Conservation (phyloP, 2,329 filamentous ascomycete genomes). For the Xylariaceae sp. region DNA sequence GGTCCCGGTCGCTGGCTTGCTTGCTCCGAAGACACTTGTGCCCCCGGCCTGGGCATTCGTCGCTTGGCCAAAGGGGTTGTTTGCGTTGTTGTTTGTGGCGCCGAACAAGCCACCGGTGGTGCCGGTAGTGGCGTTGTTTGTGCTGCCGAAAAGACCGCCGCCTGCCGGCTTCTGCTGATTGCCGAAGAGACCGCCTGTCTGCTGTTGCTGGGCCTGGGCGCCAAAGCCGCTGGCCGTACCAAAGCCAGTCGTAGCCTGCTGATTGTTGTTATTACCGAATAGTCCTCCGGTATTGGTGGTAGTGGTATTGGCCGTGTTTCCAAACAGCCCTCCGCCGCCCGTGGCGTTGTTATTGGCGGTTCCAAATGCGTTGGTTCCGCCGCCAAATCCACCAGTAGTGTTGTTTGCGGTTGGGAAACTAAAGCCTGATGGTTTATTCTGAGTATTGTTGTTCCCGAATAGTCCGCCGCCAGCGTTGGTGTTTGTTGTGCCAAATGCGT, state of each 20-base stretch:
- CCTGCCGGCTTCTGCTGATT: conserved; percentile 33
- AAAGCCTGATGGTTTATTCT: conserved; percentile 20
- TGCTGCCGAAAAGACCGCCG: conserved; percentile 37
- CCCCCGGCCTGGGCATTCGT: conserved; percentile 21
- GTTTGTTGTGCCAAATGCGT: conserved; percentile 44
- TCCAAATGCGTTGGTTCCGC: conserved; percentile 28
- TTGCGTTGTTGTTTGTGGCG: conserved; percentile 26
- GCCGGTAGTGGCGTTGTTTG: conserved; percentile 22
- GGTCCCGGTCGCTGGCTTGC: conserved; percentile 30
- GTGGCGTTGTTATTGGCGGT: conserved; percentile 23
- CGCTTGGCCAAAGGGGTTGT: conserved; percentile 27
- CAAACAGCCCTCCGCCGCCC: conserved; percentile 32
- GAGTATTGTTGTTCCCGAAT: conserved; percentile 32
- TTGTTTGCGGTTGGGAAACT: conserved; percentile 19
- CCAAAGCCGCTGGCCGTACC: conserved; percentile 29
- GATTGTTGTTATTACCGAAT: conserved; percentile 28
- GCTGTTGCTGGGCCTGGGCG: conserved; percentile 32
- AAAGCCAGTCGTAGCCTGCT: conserved; percentile 30
- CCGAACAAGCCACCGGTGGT: conserved; percentile 40
- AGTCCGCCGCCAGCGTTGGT: conserved; percentile 32
- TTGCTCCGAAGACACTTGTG: conserved; percentile 43
- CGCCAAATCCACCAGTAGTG: conserved; percentile 14
- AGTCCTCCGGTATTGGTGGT: conserved; percentile 22
- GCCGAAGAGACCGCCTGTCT: conserved; percentile 35
- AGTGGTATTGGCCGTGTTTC: conserved; percentile 17